Conservation (phyloP, 164 flowering plant genomes). For the Vitis labrusca region DNA sequence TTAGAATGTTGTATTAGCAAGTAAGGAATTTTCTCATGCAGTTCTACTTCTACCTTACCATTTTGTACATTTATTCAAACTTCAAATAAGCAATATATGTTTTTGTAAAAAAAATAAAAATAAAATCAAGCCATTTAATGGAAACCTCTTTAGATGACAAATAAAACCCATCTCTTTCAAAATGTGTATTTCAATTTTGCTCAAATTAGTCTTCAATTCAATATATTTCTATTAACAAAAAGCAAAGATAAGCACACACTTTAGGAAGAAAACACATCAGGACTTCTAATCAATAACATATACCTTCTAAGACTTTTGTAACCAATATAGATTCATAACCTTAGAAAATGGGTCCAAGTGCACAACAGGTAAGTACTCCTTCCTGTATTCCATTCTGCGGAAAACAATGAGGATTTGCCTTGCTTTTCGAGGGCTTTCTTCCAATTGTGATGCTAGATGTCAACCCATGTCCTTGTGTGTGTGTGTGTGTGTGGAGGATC, state of each 20-base stretch:
- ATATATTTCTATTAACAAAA: slow-evolving; percentile 57
- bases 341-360: slow-evolving; percentile 64
- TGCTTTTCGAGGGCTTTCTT: slow-evolving; percentile 89
- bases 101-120: too few species aligned
- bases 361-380: slow-evolving; percentile 79
- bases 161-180: slow-evolving; percentile 97
- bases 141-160: slow-evolving; percentile 42
- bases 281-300: background rate
- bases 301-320: too few species aligned
- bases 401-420: slow-evolving; percentile 85
- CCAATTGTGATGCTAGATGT: slow-evolving; percentile 81
- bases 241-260: background rate
- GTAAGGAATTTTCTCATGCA: too few species aligned
- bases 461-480: too few species aligned
- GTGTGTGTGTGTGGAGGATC: too few species aligned
- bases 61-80: too few species aligned
- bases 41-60: too few species aligned
- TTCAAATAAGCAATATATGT: too few species aligned
- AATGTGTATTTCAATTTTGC: slow-evolving; percentile 82
- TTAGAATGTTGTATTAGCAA: too few species aligned
- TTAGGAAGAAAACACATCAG: slow-evolving; percentile 5
- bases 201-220: slow-evolving; percentile 76
- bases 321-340: slow-evolving; percentile 31
- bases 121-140: too few species aligned
- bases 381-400: slow-evolving; percentile 91